These are phyloP conservation scores for Selaginella moellendorffii DNA, from an alignment of 75 land plant genomes.

Conservation along the genomic window DNA sequence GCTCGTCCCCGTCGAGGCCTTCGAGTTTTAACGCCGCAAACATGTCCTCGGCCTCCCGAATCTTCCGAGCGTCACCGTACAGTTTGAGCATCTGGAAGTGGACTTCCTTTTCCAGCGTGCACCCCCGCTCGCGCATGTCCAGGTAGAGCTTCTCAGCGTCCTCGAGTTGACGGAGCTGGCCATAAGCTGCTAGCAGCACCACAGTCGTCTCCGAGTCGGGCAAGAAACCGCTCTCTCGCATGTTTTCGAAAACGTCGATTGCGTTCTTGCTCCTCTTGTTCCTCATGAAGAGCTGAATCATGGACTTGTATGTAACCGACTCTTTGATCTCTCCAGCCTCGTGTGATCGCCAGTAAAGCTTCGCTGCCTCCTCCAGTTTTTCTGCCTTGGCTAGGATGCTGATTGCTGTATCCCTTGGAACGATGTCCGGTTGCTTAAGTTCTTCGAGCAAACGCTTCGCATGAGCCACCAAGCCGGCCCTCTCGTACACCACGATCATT, in stretches of 20 bases:
- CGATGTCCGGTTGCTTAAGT: conserved; percentile 41
- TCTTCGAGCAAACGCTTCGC: conserved; percentile 75
- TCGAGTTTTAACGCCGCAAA: conserved; percentile 43
- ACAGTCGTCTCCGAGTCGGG: conserved; percentile 60
- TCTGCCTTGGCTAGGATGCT: conserved; percentile 74
- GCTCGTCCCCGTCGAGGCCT: conserved; percentile 42
- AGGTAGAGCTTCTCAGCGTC: conserved; percentile 51
- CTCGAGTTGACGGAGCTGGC: conserved; percentile 39
- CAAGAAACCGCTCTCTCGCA: conserved; percentile 48
- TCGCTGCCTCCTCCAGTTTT: conserved; percentile 73
- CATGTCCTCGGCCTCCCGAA: conserved; percentile 36
- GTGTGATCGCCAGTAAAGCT: conserved; percentile 53
- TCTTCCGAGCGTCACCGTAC: conserved; percentile 40
- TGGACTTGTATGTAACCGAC: conserved; percentile 38
- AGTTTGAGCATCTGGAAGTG: conserved; percentile 84
- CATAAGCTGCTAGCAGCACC: conserved; percentile 50
- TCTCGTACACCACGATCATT: conserved; percentile 77
- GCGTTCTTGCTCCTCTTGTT: conserved; percentile 41
- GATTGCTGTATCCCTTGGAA: conserved; percentile 52
- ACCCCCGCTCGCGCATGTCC: conserved; percentile 63
- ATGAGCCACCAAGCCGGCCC: conserved; percentile 68
- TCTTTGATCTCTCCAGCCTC: conserved; percentile 60
- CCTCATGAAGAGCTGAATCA: conserved; percentile 50
- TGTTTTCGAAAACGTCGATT: conserved; percentile 66
- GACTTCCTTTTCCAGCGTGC: conserved; percentile 45